phyloP scores from a whole-genome alignment of 345 rosid species.

The Lepidium africanum region DNA sequence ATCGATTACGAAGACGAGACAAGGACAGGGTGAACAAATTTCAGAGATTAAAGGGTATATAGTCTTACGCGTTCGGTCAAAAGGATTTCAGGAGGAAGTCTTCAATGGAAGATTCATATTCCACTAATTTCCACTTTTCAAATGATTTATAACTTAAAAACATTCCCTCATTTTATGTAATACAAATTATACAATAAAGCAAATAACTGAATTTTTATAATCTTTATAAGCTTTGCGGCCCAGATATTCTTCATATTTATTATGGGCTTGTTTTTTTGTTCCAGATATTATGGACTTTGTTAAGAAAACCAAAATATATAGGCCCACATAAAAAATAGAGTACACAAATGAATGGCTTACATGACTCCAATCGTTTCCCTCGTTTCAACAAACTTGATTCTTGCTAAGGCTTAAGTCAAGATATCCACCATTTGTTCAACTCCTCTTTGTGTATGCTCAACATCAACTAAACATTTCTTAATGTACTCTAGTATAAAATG shows the following conservation, averaged over 20 bases:
- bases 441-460: no score
- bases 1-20: neutral
- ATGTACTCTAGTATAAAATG: no score
- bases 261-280: no score
- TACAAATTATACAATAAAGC: neutral
- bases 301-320: no score
- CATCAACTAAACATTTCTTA: no score
- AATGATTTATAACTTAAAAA: neutral
- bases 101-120: conserved; percentile 13
- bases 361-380: no score
- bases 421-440: no score
- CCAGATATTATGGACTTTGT: no score
- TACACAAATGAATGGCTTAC: no score
- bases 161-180: neutral
- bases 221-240: neutral
- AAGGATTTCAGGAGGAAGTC: conserved; percentile 6
- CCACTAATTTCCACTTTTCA: neutral
- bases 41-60: neutral
- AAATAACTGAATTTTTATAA: neutral
- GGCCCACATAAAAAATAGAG: no score
- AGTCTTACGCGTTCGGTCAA: neutral
- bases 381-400: no score
- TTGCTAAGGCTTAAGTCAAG: no score
- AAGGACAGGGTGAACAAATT: neutral
- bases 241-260: neutral